phyloP scores from a whole-genome alignment of 106 monocot species.

The Dendrobium officinale region DNA sequence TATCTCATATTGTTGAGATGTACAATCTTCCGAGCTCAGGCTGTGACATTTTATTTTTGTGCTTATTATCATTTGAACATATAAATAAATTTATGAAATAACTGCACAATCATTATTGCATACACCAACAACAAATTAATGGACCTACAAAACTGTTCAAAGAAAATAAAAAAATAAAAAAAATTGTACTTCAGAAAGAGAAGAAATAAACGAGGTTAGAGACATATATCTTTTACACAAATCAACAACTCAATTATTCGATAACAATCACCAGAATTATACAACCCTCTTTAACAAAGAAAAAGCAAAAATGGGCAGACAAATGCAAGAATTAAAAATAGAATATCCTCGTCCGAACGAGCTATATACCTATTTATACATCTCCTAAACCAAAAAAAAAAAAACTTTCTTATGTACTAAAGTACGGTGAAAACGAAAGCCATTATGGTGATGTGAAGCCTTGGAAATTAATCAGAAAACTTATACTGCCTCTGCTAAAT shows the following conservation, averaged over 20 bases:
- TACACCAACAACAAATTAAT: no score
- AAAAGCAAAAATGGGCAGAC: not conserved
- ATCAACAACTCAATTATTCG: not conserved
- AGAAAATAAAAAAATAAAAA: no score
- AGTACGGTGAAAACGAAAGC: not conserved
- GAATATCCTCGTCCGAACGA: not conserved
- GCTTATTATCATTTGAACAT: no score
- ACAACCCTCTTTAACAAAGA: not conserved
- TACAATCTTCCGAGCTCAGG: no score
- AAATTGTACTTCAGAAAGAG: no score
- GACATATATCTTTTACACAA: no score
- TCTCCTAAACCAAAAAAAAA: not conserved
- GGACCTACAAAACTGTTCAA: no score
- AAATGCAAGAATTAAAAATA: not conserved
- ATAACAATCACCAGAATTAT: not conserved
- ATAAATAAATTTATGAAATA: no score
- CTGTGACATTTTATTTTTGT: no score
- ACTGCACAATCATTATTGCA: no score
- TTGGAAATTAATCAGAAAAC: not conserved
- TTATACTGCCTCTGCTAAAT: not conserved
- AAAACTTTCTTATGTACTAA: not conserved
- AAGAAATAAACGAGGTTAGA: no score
- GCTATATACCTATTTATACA: not conserved
- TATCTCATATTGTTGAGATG: no score
- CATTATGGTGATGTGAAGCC: not conserved